These are phyloP conservation scores for Rutstroemia sp. DNA, from an alignment of 2,329 filamentous ascomycete genomes.

Conservation along the genomic window DNA sequence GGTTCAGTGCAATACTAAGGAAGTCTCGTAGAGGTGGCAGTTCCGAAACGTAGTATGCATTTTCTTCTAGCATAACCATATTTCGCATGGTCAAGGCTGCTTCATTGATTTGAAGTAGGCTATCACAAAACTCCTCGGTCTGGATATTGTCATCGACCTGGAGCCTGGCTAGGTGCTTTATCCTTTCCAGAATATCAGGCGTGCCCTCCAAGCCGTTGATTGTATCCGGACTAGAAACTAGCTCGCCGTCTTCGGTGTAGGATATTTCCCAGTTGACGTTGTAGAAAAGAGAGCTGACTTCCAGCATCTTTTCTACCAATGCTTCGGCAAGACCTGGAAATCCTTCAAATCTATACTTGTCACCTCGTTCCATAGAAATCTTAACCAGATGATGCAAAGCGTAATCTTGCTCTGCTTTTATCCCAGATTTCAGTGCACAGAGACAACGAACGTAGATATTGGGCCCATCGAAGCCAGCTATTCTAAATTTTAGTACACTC, in stretches of 20 bases:
- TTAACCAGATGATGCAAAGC: constrained; percentile 90
- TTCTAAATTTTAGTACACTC: constrained; percentile 11
- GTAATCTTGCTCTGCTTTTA: constrained; percentile 81
- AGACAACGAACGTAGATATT: constrained; percentile 90
- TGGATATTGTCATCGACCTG: constrained; percentile 63
- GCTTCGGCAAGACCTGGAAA: constrained; percentile 85
- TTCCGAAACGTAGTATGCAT: constrained; percentile 72
- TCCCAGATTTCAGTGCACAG: constrained; percentile 71
- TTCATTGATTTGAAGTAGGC: constrained; percentile 72
- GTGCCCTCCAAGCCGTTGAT: constrained; percentile 62
- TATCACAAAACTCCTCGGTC: constrained; percentile 61
- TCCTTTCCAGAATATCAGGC: constrained; percentile 62
- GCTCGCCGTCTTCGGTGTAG: constrained; percentile 55
- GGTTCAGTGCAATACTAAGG: constrained; percentile 71
- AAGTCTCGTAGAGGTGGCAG: constrained; percentile 73
- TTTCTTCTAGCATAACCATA: constrained; percentile 90
- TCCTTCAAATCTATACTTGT: constrained; percentile 91
- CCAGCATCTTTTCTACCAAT: constrained; percentile 75
- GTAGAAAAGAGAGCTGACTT: constrained; percentile 73
- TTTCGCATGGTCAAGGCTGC: constrained; percentile 85
- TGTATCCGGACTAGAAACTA: constrained; percentile 40
- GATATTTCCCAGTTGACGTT: constrained; percentile 74
- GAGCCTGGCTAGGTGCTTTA: constrained; percentile 53
- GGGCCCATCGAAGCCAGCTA: constrained; percentile 60
- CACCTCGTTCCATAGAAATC: constrained; percentile 88